Evolutionary conservation across 2,329 filamentous ascomycete species (phyloP).

Genomic region (Colletotrichum sp.): DNA sequence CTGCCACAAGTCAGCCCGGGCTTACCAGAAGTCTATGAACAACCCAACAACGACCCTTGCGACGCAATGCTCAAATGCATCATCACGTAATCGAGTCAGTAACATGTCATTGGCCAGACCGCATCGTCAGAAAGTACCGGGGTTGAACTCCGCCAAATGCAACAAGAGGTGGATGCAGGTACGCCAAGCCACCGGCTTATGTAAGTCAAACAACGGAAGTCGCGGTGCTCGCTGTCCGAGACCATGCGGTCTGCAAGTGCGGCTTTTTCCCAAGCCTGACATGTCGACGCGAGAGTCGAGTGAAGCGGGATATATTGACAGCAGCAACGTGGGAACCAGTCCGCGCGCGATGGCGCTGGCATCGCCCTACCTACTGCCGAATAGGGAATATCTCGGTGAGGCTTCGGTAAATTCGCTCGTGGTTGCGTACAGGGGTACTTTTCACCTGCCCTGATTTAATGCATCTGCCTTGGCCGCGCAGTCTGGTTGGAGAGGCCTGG

Average conservation of each 20-base stretch:
- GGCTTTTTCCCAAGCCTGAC: neutral
- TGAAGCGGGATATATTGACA: neutral
- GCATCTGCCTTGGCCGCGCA: neutral
- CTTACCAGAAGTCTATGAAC: neutral
- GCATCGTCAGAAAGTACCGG: neutral
- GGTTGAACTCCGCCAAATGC: neutral
- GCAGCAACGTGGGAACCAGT: neutral
- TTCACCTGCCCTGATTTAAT: neutral
- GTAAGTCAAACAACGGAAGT: slow-evolving; percentile 10
- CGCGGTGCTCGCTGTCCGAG: neutral
- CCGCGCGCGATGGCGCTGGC: neutral
- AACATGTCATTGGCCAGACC: slow-evolving; percentile 12
- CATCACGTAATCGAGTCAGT: slow-evolving; percentile 1
- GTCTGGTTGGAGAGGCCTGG: neutral
- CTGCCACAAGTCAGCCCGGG: neutral
- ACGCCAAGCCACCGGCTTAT: neutral
- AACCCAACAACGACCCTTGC: neutral
- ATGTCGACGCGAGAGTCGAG: neutral
- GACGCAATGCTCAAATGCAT: neutral
- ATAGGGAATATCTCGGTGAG: neutral
- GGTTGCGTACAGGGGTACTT: neutral
- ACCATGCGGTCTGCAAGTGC: neutral
- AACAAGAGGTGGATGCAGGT: neutral
- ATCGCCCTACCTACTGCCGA: neutral
- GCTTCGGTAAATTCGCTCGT: neutral